A percentile compares a stretch with the other conserved stretches of the same genome.
Evolutionary conservation across 176 grass and related monocot species (phyloP).

Genomic region (Cenchrus americanus): DNA sequence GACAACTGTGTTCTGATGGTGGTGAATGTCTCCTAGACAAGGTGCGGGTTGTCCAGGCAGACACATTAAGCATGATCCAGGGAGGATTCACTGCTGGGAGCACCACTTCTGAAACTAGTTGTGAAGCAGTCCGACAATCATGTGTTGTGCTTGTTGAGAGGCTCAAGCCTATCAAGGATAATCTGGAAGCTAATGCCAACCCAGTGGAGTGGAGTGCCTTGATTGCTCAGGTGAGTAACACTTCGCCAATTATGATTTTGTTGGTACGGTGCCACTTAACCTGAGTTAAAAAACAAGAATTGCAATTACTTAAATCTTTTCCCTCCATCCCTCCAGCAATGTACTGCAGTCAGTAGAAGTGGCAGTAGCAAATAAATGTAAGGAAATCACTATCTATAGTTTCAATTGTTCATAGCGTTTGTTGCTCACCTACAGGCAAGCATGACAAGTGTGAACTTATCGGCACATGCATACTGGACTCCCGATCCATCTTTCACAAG

Average conservation of each 20-base stretch:
- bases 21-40: slow-evolving; percentile 62
- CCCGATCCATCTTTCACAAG: slow-evolving; percentile 48
- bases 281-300: too few species aligned
- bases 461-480: slow-evolving; percentile 60
- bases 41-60: slow-evolving; percentile 77
- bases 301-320: not conserved
- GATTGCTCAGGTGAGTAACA: slow-evolving; percentile 58
- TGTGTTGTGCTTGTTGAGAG: slow-evolving; percentile 61
- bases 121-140: slow-evolving; percentile 65
- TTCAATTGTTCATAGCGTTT: slow-evolving; percentile 11
- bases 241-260: not conserved
- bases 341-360: not conserved
- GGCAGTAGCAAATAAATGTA: not conserved
- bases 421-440: slow-evolving; percentile 53
- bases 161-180: slow-evolving; percentile 75
- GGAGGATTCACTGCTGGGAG: slow-evolving; percentile 78
- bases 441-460: slow-evolving; percentile 60
- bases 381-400: not conserved
- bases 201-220: slow-evolving; percentile 60
- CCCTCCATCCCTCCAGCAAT: not conserved
- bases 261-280: not conserved
- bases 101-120: slow-evolving; percentile 80
- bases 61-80: slow-evolving; percentile 72
- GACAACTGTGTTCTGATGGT: slow-evolving; percentile 52
- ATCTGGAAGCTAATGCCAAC: slow-evolving; percentile 44